Evolutionary conservation across 768 basidiomycete species (phyloP).

Genomic region (Leccinum truebloodii): DNA sequence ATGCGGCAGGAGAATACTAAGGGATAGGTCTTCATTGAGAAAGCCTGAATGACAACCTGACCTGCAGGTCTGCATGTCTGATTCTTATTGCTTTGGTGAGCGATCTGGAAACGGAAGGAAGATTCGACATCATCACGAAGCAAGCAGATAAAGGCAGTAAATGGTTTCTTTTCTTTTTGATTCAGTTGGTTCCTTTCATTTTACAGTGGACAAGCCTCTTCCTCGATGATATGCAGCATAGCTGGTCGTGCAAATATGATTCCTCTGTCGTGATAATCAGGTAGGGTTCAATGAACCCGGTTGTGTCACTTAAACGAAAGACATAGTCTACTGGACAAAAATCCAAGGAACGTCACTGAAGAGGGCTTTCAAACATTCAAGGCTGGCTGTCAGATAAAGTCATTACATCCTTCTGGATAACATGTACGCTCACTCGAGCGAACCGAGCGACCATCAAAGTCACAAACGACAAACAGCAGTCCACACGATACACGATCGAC

Average conservation of each 20-base stretch:
- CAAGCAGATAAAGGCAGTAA: slow-evolving; percentile 43
- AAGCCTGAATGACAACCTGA: slow-evolving; percentile 19
- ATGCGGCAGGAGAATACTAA: neutral
- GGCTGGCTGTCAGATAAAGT: slow-evolving; percentile 31
- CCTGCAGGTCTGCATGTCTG: slow-evolving; percentile 14
- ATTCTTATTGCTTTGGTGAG: slow-evolving; percentile 18
- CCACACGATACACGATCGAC: slow-evolving; percentile 28
- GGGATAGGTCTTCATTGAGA: slow-evolving; percentile 8
- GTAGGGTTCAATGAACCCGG: too few species aligned
- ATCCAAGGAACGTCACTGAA: too few species aligned
- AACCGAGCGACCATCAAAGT: neutral
- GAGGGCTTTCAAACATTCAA: too few species aligned
- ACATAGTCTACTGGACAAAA: neutral
- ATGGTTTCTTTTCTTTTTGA: slow-evolving; percentile 22
- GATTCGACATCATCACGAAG: slow-evolving; percentile 40
- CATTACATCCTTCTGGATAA: slow-evolving; percentile 17
- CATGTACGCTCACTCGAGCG: neutral
- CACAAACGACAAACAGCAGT: slow-evolving; percentile 38
- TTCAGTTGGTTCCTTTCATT: slow-evolving; percentile 2
- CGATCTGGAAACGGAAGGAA: slow-evolving; percentile 10
- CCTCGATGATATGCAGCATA: slow-evolving; percentile 36
- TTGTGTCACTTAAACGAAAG: neutral
- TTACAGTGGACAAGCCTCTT: slow-evolving; percentile 7
- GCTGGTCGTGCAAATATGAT: slow-evolving; percentile 45
- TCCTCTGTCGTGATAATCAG: slow-evolving; percentile 12